A percentile compares a stretch with the other conserved stretches of the same genome.
These are phyloP conservation scores for Cryphonectria nitschkei DNA, from an alignment of 2,329 filamentous ascomycete genomes.

Conservation along the genomic window DNA sequence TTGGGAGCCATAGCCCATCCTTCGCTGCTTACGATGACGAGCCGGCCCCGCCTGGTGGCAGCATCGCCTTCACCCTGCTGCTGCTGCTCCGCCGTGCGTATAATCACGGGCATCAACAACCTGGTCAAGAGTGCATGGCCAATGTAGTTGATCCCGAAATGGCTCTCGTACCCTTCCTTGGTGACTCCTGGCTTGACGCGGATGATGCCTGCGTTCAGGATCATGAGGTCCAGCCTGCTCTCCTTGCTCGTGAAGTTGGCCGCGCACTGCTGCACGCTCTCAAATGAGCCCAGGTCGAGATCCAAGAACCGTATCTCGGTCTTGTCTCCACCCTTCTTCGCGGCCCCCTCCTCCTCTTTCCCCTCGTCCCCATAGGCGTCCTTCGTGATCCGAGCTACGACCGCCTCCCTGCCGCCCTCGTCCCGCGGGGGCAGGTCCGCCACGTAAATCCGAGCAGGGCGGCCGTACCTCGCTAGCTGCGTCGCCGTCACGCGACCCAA, in stretches of 20 bases:
- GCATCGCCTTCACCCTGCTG: slow-evolving; percentile 1
- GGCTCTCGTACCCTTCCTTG: slow-evolving; percentile 47
- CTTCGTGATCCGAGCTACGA: slow-evolving; percentile 7
- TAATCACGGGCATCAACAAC: slow-evolving; percentile 39
- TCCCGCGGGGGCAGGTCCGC: slow-evolving; percentile 15
- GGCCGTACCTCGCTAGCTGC: slow-evolving; percentile 6
- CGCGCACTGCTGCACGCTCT: slow-evolving; percentile 15
- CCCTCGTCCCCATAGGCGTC: background rate
- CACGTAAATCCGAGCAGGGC: slow-evolving; percentile 13
- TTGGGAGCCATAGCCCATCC: slow-evolving; percentile 34
- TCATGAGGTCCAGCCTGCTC: slow-evolving; percentile 14
- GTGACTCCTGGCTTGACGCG: slow-evolving; percentile 35
- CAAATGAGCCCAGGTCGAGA: slow-evolving; percentile 19
- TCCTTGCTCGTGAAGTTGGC: slow-evolving; percentile 7
- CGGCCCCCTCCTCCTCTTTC: background rate
- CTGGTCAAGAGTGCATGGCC: slow-evolving; percentile 46
- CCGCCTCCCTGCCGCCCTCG: background rate
- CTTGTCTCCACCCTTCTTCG: background rate
- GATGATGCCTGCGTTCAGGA: slow-evolving; percentile 20
- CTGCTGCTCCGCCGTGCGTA: slow-evolving; percentile 32
- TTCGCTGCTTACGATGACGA: slow-evolving; percentile 34
- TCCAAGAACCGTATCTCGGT: slow-evolving; percentile 16
- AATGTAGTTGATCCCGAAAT: slow-evolving; percentile 49
- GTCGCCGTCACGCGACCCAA: slow-evolving; percentile 18
- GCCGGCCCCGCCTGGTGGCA: slow-evolving; percentile 21